Percentiles rank a stretch among this genome's conserved stretches.
Conservation (phyloP, 306 rosid species). For the Castanospermum australe region DNA sequence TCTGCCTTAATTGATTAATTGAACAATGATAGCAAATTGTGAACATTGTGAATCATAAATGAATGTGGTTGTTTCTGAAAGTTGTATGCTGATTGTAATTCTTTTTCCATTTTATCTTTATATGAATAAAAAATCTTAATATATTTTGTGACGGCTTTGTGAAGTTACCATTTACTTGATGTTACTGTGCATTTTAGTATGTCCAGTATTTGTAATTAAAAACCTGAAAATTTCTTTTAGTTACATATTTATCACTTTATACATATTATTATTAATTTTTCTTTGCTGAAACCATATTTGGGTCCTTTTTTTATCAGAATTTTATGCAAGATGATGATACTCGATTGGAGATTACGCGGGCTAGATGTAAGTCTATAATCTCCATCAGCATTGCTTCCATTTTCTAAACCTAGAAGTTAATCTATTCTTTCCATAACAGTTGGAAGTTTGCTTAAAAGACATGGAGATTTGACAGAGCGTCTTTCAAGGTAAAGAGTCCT, state of each 20-base stretch:
- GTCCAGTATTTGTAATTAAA: not conserved
- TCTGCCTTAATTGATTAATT: not conserved
- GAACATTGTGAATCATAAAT: not conserved
- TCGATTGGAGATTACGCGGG: constrained; percentile 76
- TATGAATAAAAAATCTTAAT: not conserved
- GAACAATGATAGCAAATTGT: not conserved
- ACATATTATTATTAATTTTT: not conserved
- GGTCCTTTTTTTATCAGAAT: constrained; percentile 46
- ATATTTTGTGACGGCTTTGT: not conserved
- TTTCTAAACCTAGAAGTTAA: constrained; percentile 18
- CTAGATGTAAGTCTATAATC: constrained; percentile 59
- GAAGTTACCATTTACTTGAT: not conserved
- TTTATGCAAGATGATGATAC: constrained; percentile 73
- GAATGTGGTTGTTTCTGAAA: not conserved
- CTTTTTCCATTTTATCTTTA: not conserved
- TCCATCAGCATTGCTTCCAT: not conserved
- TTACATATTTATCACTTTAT: not conserved
- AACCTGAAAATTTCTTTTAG: not conserved
- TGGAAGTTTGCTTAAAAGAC: constrained; percentile 76
- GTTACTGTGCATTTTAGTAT: not conserved
- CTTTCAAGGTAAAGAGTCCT: constrained; percentile 63
- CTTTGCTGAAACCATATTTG: not conserved
- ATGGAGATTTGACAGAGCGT: constrained; percentile 79
- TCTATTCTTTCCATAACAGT: constrained; percentile 52
- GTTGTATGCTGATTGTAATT: not conserved